These are phyloP conservation scores for Mortierella polycephala DNA, from an alignment of 371 early-diverging fungal genomes.

Conservation along the genomic window DNA sequence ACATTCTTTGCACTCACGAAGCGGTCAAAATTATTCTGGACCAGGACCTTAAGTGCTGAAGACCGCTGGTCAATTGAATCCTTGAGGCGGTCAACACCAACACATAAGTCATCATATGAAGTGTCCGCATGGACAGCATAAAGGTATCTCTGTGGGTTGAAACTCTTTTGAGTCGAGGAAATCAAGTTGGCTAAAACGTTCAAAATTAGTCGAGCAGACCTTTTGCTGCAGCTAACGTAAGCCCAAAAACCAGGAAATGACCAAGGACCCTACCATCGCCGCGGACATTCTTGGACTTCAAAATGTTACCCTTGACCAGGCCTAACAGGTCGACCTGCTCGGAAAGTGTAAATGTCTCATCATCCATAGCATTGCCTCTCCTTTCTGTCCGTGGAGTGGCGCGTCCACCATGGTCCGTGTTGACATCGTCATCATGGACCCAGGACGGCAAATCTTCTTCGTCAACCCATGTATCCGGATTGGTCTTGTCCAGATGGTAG, in stretches of 20 bases:
- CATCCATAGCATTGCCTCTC: conserved; percentile 16
- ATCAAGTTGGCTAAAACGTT: conserved; percentile 29
- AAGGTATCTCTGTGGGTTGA: conserved; percentile 84
- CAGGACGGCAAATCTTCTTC: conserved; percentile 54
- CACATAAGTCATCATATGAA: conserved; percentile 80
- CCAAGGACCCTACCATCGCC: conserved; percentile 28
- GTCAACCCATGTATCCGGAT: conserved; percentile 50
- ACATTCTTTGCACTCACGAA: conserved; percentile 96
- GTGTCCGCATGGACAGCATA: conserved; percentile 87
- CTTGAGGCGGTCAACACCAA: conserved; percentile 78
- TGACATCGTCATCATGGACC: conserved; percentile 48
- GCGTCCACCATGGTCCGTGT: conserved; percentile 33
- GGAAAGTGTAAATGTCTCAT: conserved; percentile 24
- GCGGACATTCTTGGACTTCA: conserved; percentile 41
- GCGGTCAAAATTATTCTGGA: conserved; percentile 94
- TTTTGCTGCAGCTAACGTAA: not conserved
- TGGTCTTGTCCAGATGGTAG: conserved; percentile 47
- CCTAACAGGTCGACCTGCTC: conserved; percentile 47
- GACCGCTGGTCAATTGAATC: conserved; percentile 82
- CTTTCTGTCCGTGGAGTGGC: conserved; percentile 25
- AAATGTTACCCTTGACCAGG: conserved; percentile 40
- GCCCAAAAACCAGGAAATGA: not conserved
- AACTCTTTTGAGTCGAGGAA: conserved; percentile 64
- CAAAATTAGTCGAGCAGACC: not conserved
- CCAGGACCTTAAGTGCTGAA: conserved; percentile 87